A percentile compares a stretch with the other conserved stretches of the same genome.
phyloP scores from a whole-genome alignment of 1,284 basidiomycete species.

The Trichosporon sp. region DNA sequence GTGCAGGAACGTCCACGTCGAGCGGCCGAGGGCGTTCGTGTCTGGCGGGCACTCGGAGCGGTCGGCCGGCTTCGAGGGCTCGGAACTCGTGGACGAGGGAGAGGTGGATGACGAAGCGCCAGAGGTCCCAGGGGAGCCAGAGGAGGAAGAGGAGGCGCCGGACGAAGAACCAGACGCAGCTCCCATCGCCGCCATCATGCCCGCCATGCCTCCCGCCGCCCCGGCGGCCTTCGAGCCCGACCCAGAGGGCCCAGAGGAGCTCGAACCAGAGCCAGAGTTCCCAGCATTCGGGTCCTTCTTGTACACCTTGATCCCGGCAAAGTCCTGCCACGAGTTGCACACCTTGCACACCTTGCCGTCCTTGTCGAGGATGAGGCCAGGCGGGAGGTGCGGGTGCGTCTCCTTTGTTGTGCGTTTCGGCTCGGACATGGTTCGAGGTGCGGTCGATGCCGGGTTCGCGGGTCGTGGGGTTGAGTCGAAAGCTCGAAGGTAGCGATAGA shows the following conservation, averaged over 20 bases:
- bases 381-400: slow-evolving; percentile 55
- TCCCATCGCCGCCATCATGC: slow-evolving; percentile 15
- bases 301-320: slow-evolving; percentile 56
- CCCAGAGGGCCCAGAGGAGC: neutral
- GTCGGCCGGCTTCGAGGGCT: slow-evolving; percentile 25
- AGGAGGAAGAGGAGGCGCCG: slow-evolving; percentile 51
- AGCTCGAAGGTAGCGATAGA: too few species aligned
- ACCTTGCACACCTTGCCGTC: slow-evolving; percentile 93
- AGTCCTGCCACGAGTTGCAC: slow-evolving; percentile 74
- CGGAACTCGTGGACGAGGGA: neutral
- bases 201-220: slow-evolving; percentile 24
- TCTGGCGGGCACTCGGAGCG: slow-evolving; percentile 77
- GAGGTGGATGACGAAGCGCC: neutral
- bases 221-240: slow-evolving; percentile 20
- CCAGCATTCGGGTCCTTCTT: slow-evolving; percentile 23
- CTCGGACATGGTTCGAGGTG: neutral
- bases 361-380: slow-evolving; percentile 78
- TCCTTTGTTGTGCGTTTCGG: slow-evolving; percentile 41
- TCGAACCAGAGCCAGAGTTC: neutral
- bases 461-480: neutral
- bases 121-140: too few species aligned
- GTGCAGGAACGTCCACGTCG: slow-evolving; percentile 95
- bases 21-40: slow-evolving; percentile 74
- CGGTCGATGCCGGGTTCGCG: neutral
- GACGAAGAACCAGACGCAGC: slow-evolving; percentile 17